Conservation (phyloP, 192 early-diverging fungal species). For the Backusella luteola region DNA sequence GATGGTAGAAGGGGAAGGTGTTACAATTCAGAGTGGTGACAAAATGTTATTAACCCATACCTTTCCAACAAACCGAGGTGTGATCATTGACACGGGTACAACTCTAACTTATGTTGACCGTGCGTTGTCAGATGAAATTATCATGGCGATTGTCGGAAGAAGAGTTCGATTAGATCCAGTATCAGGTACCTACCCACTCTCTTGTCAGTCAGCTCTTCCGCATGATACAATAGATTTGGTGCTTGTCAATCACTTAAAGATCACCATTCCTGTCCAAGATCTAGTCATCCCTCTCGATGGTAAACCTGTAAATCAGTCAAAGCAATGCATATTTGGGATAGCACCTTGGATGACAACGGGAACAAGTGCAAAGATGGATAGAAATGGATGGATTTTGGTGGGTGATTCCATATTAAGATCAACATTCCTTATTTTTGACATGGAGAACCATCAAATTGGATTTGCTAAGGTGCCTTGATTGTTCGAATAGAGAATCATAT, state of each 20-base stretch:
- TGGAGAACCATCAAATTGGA: conserved; percentile 27
- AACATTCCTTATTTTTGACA: conserved; percentile 27
- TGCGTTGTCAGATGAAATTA: conserved; percentile 4
- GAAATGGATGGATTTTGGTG: conserved; percentile 27
- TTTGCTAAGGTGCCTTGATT: conserved; percentile 16
- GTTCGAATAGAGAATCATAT: background rate
- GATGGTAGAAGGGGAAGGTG: conserved; percentile 23
- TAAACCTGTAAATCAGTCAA: background rate
- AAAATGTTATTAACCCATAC: background rate
- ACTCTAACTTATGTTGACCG: conserved; percentile 25
- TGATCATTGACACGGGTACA: conserved; percentile 33
- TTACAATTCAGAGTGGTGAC: conserved; percentile 3
- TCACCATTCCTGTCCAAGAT: conserved; percentile 11
- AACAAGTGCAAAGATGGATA: background rate
- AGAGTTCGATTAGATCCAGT: background rate
- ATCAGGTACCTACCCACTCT: background rate
- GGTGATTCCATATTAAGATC: conserved; percentile 28
- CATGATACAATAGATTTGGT: background rate
- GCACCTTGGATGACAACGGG: conserved; percentile 17
- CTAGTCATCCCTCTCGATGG: conserved; percentile 20
- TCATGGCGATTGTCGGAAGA: background rate
- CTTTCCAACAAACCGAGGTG: background rate
- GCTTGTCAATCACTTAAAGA: background rate
- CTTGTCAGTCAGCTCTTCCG: background rate
- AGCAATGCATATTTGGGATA: conserved; percentile 28